phyloP scores from a whole-genome alignment of 1,284 basidiomycete genomes.

The Pisolithus thermaeus region DNA sequence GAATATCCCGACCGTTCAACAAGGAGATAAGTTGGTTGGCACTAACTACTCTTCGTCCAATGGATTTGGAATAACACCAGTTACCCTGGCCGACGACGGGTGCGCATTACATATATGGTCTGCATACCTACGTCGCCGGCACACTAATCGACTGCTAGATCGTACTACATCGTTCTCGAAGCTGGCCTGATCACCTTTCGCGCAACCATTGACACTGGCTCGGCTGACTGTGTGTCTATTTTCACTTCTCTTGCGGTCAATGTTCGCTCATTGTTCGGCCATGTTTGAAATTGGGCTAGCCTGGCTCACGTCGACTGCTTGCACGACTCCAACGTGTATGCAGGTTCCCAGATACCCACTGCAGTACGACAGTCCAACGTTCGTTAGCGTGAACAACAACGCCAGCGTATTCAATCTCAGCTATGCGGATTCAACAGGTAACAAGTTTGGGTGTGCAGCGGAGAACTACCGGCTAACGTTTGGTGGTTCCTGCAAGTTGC shows the following conservation, averaged over 20 bases:
- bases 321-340: constrained; percentile 48
- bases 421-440: constrained; percentile 66
- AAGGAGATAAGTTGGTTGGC: no score
- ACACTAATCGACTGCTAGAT: constrained; percentile 33
- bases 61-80: constrained; percentile 30
- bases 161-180: constrained; percentile 58
- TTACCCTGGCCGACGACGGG: constrained; percentile 43
- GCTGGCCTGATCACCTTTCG: constrained; percentile 60
- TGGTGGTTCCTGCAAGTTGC: constrained; percentile 37
- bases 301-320: constrained; percentile 64
- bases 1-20: no score
- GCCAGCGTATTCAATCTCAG: constrained; percentile 49
- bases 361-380: constrained; percentile 58
- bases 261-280: constrained; percentile 1
- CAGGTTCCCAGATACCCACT: constrained; percentile 62
- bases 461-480: constrained; percentile 3
- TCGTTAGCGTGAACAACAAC: constrained; percentile 54
- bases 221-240: constrained; percentile 34
- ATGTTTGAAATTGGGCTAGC: constrained; percentile 21
- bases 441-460: constrained; percentile 1
- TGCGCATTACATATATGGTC: constrained; percentile 13
- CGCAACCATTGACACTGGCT: constrained; percentile 71
- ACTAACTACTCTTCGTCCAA: constrained; percentile 11
- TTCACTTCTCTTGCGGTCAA: not conserved
- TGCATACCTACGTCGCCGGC: constrained; percentile 6